These are phyloP conservation scores for Silene noctiflora DNA, from an alignment of 179 eudicot species.

Conservation along the genomic window DNA sequence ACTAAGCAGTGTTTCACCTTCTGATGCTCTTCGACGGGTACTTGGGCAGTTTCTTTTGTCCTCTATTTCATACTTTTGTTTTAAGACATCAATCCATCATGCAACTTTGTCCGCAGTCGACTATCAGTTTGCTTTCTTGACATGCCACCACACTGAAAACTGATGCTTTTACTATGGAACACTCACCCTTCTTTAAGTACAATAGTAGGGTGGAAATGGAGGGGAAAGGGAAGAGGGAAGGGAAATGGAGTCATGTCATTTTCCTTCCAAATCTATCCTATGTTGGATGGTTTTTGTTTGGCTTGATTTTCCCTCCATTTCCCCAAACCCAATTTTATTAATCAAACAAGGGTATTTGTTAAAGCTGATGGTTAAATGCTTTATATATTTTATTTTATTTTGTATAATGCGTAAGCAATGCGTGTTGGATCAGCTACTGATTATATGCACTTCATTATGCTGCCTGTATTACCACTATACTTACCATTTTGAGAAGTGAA, in stretches of 20 bases:
- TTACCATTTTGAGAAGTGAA: slow-evolving; percentile 17
- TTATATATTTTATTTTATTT: not conserved
- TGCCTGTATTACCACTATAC: slow-evolving; percentile 3
- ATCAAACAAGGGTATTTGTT: not conserved
- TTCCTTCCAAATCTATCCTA: not conserved
- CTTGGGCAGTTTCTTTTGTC: not conserved
- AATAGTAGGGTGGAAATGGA: not conserved
- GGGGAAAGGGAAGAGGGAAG: not conserved
- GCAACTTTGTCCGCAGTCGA: not conserved
- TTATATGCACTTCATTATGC: not conserved
- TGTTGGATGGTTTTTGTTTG: not conserved
- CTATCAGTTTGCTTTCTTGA: not conserved
- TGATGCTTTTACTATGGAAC: not conserved
- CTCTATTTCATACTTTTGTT: not conserved
- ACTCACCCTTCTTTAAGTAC: not conserved
- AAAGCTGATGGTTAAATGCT: not conserved
- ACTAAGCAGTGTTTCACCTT: too few species aligned
- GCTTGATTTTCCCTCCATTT: not conserved
- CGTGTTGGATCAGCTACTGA: not conserved
- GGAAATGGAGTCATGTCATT: not conserved
- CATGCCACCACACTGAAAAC: not conserved
- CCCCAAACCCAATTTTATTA: not conserved
- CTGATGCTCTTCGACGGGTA: not conserved
- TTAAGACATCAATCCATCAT: not conserved
- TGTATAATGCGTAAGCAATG: not conserved